Percentiles rank a stretch among this genome's conserved stretches.
Conservation (phyloP, 1,284 basidiomycete genomes). For the Sporisorium sorghi region DNA sequence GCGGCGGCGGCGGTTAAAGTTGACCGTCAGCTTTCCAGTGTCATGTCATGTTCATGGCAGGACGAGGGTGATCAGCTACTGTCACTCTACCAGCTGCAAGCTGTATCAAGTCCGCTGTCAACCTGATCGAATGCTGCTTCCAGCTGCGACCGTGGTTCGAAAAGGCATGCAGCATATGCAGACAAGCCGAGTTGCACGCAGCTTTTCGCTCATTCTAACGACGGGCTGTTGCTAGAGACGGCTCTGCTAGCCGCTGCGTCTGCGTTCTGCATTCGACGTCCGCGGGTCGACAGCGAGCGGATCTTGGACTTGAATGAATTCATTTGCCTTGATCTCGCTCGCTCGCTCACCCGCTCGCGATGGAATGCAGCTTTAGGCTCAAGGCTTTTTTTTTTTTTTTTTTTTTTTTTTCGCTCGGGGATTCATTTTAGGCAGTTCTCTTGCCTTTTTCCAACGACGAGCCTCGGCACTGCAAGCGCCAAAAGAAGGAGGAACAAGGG, state of each 20-base stretch:
- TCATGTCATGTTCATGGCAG: neutral
- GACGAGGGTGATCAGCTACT: neutral
- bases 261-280: too few relatives aligned
- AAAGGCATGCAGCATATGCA: conserved; percentile 15
- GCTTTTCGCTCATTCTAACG: conserved; percentile 5
- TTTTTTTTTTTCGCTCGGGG: conserved; percentile 5
- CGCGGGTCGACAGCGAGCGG: too few relatives aligned
- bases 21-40: conserved; percentile 1
- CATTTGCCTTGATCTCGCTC: neutral
- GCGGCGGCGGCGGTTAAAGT: conserved; percentile 3
- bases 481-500: neutral
- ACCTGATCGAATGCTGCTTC: neutral
- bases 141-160: neutral
- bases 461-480: conserved; percentile 9
- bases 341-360: too few relatives aligned
- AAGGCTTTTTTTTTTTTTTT: too few relatives aligned
- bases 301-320: neutral
- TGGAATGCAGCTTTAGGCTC: conserved; percentile 9
- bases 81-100: neutral
- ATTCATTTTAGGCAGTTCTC: conserved; percentile 8
- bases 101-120: neutral
- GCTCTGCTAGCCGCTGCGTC: neutral
- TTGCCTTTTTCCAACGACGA: conserved; percentile 4
- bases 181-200: conserved; percentile 38
- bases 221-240: conserved; percentile 6